Base-by-base conservation (phyloP, 1,139 yeast genomes). In the Magnusiomyces tetraspermus region DNA sequence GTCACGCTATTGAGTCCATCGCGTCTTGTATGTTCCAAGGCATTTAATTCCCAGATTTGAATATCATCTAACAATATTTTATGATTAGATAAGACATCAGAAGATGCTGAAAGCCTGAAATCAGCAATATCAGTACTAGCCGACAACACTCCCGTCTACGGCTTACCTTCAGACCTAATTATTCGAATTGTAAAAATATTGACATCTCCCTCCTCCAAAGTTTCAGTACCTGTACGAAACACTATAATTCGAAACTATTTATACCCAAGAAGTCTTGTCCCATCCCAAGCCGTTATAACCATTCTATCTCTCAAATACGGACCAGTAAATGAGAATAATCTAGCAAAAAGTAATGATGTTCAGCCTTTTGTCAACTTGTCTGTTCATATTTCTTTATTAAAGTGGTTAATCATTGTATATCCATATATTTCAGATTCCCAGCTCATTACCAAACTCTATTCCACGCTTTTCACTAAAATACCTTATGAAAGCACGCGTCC, bases 401-500 rank as follows among this genome's bases (percentile, higher is more conserved):
- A 65, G 44, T 75, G 79, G 78, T 56, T 75, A 22, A 69, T 71
- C 3, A 66, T 67, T 1, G 69, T 71, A 0, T 64, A 61, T 50
- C 63, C 69, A 0, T 64, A 64, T 52, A 46, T 66, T 17, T 66
- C 63, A n/a, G 65, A 66, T 19, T 56, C 61, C 1, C 51, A 55
- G 3, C 55, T 63, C 2, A 55, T 68, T 4, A 60, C 60, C 1
- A 57, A 58, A 33, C 54, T 71, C 2, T 71, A 69, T 53, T 68
- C 75, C 1, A 54, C 74, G 15, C 64, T 78, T 52, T 68, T 76
- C 57, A 71, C 73, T 30, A 66, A 71, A 42, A 66, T 79, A 57
- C 71, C 74, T 49, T 75, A 67, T 55, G 79, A 76, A 55, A 72
- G 66, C 51, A 62, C 74, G 41, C 71, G 80, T 37, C 69, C 70